Percentiles rank a stretch among this genome's conserved stretches.
Evolutionary conservation across 1,284 basidiomycete genomes (phyloP).

Genomic region (Tilletia walkeri): DNA sequence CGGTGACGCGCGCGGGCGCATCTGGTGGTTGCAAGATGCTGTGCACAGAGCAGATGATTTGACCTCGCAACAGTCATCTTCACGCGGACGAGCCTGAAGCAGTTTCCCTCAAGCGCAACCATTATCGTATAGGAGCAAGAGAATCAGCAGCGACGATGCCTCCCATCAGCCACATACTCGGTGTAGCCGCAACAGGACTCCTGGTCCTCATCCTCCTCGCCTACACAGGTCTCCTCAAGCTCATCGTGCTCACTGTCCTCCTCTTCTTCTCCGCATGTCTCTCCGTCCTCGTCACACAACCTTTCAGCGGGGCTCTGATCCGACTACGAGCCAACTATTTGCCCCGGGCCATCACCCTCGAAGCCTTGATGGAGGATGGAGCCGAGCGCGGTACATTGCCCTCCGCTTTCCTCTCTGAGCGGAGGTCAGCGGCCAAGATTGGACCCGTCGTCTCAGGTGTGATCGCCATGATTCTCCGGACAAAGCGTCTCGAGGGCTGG

Average conservation of each 20-base stretch:
- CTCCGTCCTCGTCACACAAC: conserved; percentile 43
- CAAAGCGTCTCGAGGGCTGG: conserved; percentile 50
- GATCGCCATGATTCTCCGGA: conserved; percentile 44
- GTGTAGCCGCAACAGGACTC: not conserved
- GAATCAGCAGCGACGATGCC: not conserved
- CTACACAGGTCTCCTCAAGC: conserved; percentile 10
- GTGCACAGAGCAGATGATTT: too few relatives aligned
- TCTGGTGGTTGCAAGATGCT: too few relatives aligned
- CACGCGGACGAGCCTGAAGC: too few relatives aligned
- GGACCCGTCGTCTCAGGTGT: conserved; percentile 51
- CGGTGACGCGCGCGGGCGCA: too few relatives aligned
- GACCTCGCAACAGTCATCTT: too few relatives aligned
- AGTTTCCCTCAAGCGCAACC: not conserved
- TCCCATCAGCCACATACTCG: not conserved
- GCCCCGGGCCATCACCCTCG: conserved; percentile 51
- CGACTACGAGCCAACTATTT: conserved; percentile 53
- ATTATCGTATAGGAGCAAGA: not conserved
- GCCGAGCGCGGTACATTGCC: conserved; percentile 26
- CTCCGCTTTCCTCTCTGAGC: conserved; percentile 35
- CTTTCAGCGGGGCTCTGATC: conserved; percentile 48
- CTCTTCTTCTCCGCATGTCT: conserved; percentile 33
- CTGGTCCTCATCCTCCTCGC: conserved; percentile 11
- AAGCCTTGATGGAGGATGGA: conserved; percentile 51
- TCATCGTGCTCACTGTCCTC: conserved; percentile 39
- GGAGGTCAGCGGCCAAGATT: conserved; percentile 43